Base-by-base conservation (phyloP, 1,139 yeast species). In the Komagataea norvegica region DNA sequence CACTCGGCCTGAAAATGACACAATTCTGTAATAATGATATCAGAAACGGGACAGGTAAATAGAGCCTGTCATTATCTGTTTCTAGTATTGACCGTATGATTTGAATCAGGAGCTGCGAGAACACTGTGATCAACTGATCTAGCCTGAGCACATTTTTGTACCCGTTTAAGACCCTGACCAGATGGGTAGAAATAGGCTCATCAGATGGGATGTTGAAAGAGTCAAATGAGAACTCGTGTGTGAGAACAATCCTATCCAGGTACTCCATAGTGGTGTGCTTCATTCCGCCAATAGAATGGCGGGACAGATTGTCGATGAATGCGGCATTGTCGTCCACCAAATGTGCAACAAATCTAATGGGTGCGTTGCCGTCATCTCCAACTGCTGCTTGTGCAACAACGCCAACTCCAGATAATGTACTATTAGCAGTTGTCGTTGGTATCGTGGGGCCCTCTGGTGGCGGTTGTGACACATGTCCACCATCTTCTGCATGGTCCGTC, bases 251-350 rank as follows among this genome's bases (percentile, higher is more conserved):
- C 34, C 68, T 70, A 15, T 72, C 64, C 13, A 81, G 59, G 41
- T 67, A 71, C 17, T 67, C 68, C 42, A 81, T 55, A 1, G 79
- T 67, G 0, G 80, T 63, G 29, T 70, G 47, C 2, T 57, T 45
- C 30, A 74, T 59, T 1, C 87, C 87, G 14, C 70, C 68, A 4
- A 80, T 59, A 10, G 57, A 59, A 42, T 64, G 66, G 6, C 50
- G 42, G 27, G 63, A 46, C 7, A 71, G 47, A 4, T 56, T 45
- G 34, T 68, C 73, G 21, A 68, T 60, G 34, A 71, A 65, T 17
- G 56, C 45, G 13, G 62, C 55, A 23, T 66, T 62, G 17, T 42
- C 42, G 2, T 36, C 33, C 3, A 16, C 22, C 10, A 34, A 16
- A 2, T 27, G 39, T 5, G 37, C 37, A 8, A 26, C 15, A 16